phyloP scores from a whole-genome alignment of 768 basidiomycete species.

The Rhodotorula sphaerocarpa region DNA sequence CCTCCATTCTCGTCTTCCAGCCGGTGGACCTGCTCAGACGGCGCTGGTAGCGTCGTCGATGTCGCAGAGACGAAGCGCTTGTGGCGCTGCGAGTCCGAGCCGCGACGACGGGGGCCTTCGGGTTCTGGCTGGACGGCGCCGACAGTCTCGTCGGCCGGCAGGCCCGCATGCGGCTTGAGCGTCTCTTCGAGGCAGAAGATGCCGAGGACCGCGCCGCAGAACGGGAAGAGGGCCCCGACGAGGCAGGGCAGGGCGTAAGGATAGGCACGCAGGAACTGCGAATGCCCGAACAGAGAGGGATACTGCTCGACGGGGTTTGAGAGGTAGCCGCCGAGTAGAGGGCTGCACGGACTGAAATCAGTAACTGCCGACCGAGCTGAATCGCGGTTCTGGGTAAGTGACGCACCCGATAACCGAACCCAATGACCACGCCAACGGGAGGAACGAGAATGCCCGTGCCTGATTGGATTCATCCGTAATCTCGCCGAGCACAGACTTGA shows the following conservation, averaged over 20 bases:
- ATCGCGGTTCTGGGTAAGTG: too few species aligned
- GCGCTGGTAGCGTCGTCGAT: constrained; percentile 20
- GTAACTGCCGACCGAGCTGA: too few species aligned
- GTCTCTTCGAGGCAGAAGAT: constrained; percentile 38
- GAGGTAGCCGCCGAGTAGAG: constrained; percentile 37
- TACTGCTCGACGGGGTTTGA: constrained; percentile 30
- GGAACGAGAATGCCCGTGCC: constrained; percentile 34
- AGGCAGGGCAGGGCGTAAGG: constrained; percentile 37
- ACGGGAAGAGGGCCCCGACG: constrained; percentile 34
- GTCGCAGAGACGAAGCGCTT: constrained; percentile 17
- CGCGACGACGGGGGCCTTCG: too few species aligned
- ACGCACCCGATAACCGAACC: constrained; percentile 28
- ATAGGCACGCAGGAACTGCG: constrained; percentile 24
- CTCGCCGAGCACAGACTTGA: constrained; percentile 34
- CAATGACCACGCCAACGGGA: constrained; percentile 33
- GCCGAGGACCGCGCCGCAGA: constrained; percentile 25
- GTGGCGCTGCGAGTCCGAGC: constrained; percentile 1
- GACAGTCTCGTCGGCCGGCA: background rate
- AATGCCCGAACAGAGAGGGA: constrained; percentile 5
- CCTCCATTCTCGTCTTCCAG: constrained; percentile 6
- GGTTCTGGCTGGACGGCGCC: too few species aligned
- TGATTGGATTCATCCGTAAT: constrained; percentile 38
- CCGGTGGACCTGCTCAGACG: constrained; percentile 2
- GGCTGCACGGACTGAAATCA: too few species aligned
- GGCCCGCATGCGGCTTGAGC: background rate